Conservation (phyloP, 768 basidiomycete genomes). For the Symmetrospora coprosmae region DNA sequence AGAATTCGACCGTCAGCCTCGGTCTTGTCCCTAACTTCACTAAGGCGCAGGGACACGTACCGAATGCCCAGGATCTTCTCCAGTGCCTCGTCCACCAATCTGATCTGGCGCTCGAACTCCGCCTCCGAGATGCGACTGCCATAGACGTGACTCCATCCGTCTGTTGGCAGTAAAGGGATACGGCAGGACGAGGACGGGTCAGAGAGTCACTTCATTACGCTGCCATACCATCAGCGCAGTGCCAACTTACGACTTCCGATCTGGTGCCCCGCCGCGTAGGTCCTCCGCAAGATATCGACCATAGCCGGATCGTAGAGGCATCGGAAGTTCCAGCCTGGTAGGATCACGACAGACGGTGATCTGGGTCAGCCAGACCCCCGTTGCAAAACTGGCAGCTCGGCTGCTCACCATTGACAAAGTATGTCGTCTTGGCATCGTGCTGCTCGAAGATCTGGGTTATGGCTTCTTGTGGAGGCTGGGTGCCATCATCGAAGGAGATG, state of each 20-base stretch:
- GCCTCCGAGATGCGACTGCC: conserved; percentile 15
- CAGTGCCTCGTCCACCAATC: conserved; percentile 28
- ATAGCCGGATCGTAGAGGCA: conserved; percentile 18
- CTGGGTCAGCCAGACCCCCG: too few species aligned
- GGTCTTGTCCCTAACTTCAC: too few species aligned
- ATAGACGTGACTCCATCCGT: conserved; percentile 23
- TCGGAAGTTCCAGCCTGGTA: background rate
- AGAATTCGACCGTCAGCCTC: too few species aligned
- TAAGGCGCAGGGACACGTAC: too few species aligned
- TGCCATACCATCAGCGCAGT: too few species aligned
- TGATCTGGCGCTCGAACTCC: conserved; percentile 26
- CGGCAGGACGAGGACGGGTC: too few species aligned
- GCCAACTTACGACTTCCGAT: conserved; percentile 8
- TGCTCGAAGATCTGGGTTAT: background rate
- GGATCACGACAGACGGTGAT: too few species aligned
- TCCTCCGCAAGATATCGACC: background rate
- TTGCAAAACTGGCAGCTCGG: too few species aligned
- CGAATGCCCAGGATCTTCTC: conserved; percentile 31
- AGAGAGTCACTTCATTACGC: background rate
- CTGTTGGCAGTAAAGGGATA: too few species aligned
- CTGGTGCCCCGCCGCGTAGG: conserved; percentile 11
- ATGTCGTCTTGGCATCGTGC: conserved; percentile 9
- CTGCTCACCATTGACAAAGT: conserved; percentile 30
- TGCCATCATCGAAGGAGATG: conserved; percentile 32
- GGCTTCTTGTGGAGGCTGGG: conserved; percentile 10